Conservation (phyloP, 2,329 filamentous ascomycete species). For the Moelleriella libera region DNA sequence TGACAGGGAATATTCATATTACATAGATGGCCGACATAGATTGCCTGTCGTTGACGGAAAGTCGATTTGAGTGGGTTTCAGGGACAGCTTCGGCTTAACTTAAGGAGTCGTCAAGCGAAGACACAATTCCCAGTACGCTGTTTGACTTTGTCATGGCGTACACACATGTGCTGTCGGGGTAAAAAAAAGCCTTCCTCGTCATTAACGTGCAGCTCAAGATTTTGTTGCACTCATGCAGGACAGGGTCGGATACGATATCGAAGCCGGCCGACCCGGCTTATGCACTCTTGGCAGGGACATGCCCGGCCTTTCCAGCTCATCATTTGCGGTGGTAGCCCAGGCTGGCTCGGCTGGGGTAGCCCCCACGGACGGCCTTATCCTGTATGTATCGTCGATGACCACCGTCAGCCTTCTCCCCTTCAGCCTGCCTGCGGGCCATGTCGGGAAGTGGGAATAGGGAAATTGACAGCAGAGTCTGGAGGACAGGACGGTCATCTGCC, state of each 20-base stretch:
- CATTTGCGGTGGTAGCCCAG: neutral
- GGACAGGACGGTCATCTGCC: neutral
- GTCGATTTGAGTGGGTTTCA: no score
- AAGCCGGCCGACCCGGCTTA: neutral
- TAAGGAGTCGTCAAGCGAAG: no score
- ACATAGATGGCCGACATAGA: no score
- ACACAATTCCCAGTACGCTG: no score
- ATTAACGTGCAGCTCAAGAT: neutral
- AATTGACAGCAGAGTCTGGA: neutral
- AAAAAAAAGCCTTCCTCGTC: no score
- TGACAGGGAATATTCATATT: neutral
- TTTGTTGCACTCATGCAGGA: neutral
- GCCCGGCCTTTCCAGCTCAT: neutral
- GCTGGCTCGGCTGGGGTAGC: neutral
- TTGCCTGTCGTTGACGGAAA: no score
- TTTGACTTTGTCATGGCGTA: no score
- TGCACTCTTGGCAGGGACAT: neutral
- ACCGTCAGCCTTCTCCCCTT: neutral
- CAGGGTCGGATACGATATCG: neutral
- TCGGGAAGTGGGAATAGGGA: constrained; percentile 1
- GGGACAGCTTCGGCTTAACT: no score
- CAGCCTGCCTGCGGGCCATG: constrained; percentile 3
- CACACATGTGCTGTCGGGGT: no score
- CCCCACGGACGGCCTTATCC: neutral
- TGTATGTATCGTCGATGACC: neutral